Conservation (phyloP, 495 filamentous ascomycete genomes). For the Annulohypoxylon nitens region DNA sequence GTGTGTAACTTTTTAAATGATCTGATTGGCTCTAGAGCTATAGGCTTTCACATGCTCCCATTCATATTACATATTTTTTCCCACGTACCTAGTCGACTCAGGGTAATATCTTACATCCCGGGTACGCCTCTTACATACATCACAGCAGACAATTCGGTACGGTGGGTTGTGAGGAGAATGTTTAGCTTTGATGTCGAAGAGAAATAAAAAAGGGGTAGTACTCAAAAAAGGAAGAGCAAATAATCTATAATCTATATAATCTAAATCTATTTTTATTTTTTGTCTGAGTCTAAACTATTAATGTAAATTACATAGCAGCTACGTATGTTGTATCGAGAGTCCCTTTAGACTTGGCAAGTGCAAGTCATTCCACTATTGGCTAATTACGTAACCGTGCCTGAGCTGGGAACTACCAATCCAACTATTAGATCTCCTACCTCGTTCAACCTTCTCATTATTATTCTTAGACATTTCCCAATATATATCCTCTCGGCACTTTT, state of each 20-base stretch:
- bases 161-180: not conserved
- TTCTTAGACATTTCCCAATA: conserved; percentile 16
- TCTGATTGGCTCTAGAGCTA: conserved; percentile 22
- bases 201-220: not conserved
- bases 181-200: not conserved
- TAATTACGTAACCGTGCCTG: conserved; percentile 20
- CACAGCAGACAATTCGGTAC: not conserved
- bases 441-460: conserved; percentile 17
- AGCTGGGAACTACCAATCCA: not conserved
- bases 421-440: conserved; percentile 6
- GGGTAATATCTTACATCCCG: conserved; percentile 1
- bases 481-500: conserved; percentile 7
- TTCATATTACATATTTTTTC: not conserved
- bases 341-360: conserved; percentile 11
- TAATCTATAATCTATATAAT: too few relatives aligned
- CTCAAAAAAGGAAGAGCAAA: not conserved
- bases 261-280: not conserved
- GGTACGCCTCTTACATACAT: not conserved
- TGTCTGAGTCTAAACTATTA: not conserved
- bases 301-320: not conserved
- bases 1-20: conserved; percentile 4
- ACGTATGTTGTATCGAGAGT: not conserved
- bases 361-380: conserved; percentile 1
- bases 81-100: conserved; percentile 6
- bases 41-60: conserved; percentile 32